Evolutionary conservation across 257 asterid species (phyloP), one percentile per base, ranked within the genome.

Genomic region (Mitragyna speciosa): DNA sequence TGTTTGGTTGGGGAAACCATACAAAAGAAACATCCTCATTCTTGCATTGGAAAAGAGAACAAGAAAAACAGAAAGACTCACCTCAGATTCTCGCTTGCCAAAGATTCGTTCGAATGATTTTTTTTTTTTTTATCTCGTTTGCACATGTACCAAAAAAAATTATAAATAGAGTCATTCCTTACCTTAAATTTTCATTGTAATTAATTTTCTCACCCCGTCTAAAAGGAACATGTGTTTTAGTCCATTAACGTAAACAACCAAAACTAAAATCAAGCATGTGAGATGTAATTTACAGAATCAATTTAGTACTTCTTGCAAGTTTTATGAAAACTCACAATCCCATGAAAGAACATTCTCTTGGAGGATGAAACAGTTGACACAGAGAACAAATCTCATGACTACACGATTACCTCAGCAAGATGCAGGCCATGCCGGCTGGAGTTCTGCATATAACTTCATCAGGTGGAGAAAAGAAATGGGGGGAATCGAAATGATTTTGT

Each of bases 371-470:
- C 20, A 30, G 28, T 67, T 6, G 24, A 7, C 19, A 0, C 7
- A 36, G 10, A 16, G 14, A 39, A 39, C 43, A 8, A 8, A 24
- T 5, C 22, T 58, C 28, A 58, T 58, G 65, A 17, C 10, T 56
- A 19, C 64, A 5, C 22, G 10, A 19, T 20, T 5, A 19, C 10
- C 10, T 56, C 26, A 56, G 0, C 8, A 14, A 52, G 74, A 30
- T 39, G 91, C 90, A 89, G 92, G 90, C 93, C 79, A 58, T 63
- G 93, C 90, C 91, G 88, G 90, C 88, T 75, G 43, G 68, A n/a
- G 39, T 69, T 14, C 52, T 71, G 74, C 75, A 54, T 45, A 39
- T 19, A 30, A 12, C 7, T 31, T 70, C 56, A 71, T 83, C 87
- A 87, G 54, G 76, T 87, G 91, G 85, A 83, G 48, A 7, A 75